Conservation (phyloP, 2,329 filamentous ascomycete species). For the Aspergillus sp. region DNA sequence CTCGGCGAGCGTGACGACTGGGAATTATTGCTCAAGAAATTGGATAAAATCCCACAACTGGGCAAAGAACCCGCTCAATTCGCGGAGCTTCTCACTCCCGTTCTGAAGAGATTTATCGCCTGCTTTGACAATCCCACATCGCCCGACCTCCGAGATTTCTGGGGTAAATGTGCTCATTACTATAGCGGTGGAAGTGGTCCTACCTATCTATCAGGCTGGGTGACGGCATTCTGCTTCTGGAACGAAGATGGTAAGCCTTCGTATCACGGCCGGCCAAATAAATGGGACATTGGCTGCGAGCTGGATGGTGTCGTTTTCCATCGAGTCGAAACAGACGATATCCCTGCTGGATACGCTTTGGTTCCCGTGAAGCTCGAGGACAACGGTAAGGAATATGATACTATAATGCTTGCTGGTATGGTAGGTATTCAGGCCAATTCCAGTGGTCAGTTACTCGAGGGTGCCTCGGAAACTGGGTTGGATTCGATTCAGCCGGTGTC, state of each 20-base stretch:
- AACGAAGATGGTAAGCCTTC: constrained; percentile 25
- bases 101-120: constrained; percentile 41
- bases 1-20: constrained; percentile 45
- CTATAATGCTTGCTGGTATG: background rate
- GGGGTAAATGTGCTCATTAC: constrained; percentile 14
- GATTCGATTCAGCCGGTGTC: background rate
- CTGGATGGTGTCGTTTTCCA: constrained; percentile 18
- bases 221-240: constrained; percentile 46
- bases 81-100: constrained; percentile 35
- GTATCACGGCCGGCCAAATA: background rate
- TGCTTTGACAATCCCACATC: constrained; percentile 6
- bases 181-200: constrained; percentile 27
- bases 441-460: background rate
- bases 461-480: background rate
- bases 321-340: constrained; percentile 15
- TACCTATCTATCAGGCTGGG: constrained; percentile 41
- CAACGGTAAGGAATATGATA: constrained; percentile 13
- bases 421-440: background rate
- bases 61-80: constrained; percentile 40
- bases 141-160: constrained; percentile 5
- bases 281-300: constrained; percentile 3
- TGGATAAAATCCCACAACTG: constrained; percentile 40
- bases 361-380: constrained; percentile 30
- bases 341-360: constrained; percentile 21
- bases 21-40: constrained; percentile 33